A percentile compares a stretch with the other conserved stretches of the same genome.
phyloP scores from a whole-genome alignment of 164 flowering plant species.

The Saururus chinensis region DNA sequence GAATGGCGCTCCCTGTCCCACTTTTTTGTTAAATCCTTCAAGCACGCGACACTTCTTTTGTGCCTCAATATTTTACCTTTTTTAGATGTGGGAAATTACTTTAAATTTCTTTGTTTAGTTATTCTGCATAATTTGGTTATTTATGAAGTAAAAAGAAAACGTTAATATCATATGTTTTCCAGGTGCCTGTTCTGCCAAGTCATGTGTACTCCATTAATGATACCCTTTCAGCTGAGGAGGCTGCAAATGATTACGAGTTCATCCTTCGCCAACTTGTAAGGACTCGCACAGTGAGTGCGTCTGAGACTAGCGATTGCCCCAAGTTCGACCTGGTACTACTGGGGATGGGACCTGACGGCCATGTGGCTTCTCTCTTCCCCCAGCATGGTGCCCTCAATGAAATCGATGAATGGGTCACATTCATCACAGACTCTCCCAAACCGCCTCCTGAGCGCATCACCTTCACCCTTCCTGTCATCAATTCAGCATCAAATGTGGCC shows the following conservation, averaged over 20 bases:
- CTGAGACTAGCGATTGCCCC: conserved; percentile 59
- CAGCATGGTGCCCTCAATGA: conserved; percentile 38
- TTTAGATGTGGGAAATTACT: neutral
- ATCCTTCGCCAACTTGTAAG: conserved; percentile 58
- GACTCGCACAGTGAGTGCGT: conserved; percentile 41
- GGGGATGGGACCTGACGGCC: conserved; percentile 80
- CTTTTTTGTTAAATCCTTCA: neutral
- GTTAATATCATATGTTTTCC: conserved; percentile 4
- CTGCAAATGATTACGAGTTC: conserved; percentile 63
- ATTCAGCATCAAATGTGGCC: conserved; percentile 62
- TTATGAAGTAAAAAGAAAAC: neutral
- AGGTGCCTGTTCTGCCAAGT: conserved; percentile 63
- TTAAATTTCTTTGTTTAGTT: neutral
- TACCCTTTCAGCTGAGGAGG: conserved; percentile 61
- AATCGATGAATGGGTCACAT: conserved; percentile 65
- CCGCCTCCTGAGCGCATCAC: conserved; percentile 81
- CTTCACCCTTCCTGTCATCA: conserved; percentile 76
- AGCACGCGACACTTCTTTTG: neutral
- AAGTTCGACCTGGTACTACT: conserved; percentile 72
- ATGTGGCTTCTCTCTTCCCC: conserved; percentile 66
- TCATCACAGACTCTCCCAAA: conserved; percentile 59
- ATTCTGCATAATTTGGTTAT: neutral
- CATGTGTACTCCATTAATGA: conserved; percentile 66
- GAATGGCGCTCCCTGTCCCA: neutral
- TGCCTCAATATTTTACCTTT: neutral